Base-by-base conservation (phyloP, 495 filamentous ascomycete species). In the Trichoderma parareesei region DNA sequence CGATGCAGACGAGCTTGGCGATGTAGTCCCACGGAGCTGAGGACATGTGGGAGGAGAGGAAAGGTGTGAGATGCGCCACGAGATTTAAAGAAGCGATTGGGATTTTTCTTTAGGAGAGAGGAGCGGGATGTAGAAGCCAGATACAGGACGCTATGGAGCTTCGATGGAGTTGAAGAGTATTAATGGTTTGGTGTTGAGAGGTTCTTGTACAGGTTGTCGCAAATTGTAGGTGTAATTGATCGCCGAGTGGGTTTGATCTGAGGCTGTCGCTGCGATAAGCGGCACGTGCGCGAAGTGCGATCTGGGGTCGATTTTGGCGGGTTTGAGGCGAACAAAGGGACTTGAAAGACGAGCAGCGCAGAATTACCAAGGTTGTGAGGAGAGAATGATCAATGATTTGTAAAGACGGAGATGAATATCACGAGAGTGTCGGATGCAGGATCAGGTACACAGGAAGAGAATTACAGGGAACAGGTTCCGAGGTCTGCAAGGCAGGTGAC, bases 1-100 rank as follows among this genome's bases (percentile, higher is more conserved):
- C 94, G 72, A 98, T 92, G 78, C 91, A 95, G 72, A 97, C 93
- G 71, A 98, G 89, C 79, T 97, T 97, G 75, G 93, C 92, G 73
- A 97, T 97, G 80, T 96, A 97, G 79, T 97, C 91, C 93, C 93
- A 97, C 80, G 92, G 79, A 63, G 73, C 71, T 62, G 82, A 82
- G 73, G 82, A 84, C 83, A 80, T 81, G 70, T 62, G 60, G 48
- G 57, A 62, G 46, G 42, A 55, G 18, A 33, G 46, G 57, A 60
- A 42, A 38, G 43, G 64, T 59, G n/a, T 41, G 65, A 59, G 65
- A 61, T 60, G 67, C 16, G 64, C 66, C 33, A 20, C 38, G 35
- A 46, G 27, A 27, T 27, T 27, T 2, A 27, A 2, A 27, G 27
- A 27, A 27, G 27, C 27, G 13, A 3, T 49, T 62, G 49, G 43